phyloP scores from a whole-genome alignment of 2,329 filamentous ascomycete species.

The Verticillium tricorpus region DNA sequence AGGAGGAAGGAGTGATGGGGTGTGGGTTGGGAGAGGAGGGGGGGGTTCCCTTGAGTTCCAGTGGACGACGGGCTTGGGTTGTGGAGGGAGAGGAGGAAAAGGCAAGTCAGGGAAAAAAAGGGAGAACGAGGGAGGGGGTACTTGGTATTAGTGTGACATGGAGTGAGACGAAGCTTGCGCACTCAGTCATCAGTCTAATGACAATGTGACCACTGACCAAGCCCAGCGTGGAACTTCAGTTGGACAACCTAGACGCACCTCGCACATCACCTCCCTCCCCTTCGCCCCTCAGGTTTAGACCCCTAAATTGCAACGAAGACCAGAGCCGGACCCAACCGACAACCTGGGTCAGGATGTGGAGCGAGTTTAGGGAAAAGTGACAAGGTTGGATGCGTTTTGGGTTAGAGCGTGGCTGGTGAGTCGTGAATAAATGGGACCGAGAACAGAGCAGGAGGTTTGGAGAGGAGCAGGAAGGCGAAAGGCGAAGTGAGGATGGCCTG shows the following conservation, averaged over 20 bases:
- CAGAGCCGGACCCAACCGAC: background rate
- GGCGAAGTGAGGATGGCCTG: background rate
- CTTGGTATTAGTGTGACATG: background rate
- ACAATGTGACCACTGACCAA: background rate
- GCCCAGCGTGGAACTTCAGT: background rate
- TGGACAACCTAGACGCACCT: background rate
- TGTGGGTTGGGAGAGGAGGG: background rate
- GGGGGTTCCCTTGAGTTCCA: background rate
- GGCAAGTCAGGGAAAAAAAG: background rate
- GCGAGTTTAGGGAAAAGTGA: background rate
- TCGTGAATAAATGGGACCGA: background rate
- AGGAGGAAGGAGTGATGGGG: background rate
- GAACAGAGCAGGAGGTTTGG: background rate
- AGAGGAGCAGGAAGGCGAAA: background rate
- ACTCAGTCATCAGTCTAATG: background rate
- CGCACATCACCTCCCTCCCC: background rate
- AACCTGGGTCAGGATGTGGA: background rate
- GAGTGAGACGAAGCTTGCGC: background rate
- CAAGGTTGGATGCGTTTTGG: background rate
- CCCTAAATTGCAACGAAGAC: background rate
- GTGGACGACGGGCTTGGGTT: background rate
- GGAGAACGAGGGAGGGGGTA: background rate
- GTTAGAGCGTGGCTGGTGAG: background rate
- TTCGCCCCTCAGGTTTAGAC: background rate
- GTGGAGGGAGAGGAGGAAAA: background rate